Conservation (phyloP, 805 yeast genomes). For the Candida krabiensis region DNA sequence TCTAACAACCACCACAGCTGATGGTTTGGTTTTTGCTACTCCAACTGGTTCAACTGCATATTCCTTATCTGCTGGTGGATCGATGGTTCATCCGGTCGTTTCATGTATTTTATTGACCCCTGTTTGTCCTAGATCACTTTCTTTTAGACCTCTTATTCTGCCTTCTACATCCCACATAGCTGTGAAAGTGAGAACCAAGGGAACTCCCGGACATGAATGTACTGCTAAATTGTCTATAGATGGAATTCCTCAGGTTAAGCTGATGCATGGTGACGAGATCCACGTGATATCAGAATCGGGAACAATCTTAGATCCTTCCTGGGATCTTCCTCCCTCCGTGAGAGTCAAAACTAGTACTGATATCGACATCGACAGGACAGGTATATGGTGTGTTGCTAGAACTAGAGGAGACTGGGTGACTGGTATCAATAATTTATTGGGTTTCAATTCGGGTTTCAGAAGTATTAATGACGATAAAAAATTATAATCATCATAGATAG, state of each 20-base stretch:
- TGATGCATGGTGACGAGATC: conserved; percentile 76
- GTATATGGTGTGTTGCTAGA: conserved; percentile 86
- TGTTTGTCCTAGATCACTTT: conserved; percentile 85
- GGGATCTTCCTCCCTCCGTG: conserved; percentile 40
- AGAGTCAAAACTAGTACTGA: conserved; percentile 5
- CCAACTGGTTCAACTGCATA: conserved; percentile 98
- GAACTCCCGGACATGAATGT: conserved; percentile 22
- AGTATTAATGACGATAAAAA: conserved; percentile 27
- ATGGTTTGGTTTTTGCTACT: conserved; percentile 81
- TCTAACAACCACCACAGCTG: conserved; percentile 88
- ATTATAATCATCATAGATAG: conserved; percentile 1
- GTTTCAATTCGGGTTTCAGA: conserved; percentile 84
- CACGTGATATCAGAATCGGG: conserved; percentile 69
- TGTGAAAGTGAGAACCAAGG: conserved; percentile 55
- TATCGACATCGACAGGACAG: conserved; percentile 36
- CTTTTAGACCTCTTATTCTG: conserved; percentile 84
- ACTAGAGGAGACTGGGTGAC: conserved; percentile 88
- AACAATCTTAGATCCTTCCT: conserved; percentile 53
- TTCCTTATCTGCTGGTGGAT: conserved; percentile 86
- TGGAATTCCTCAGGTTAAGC: conserved; percentile 72
- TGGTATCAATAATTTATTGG: conserved; percentile 83
- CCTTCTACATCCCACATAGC: conserved; percentile 77
- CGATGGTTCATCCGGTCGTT: conserved; percentile 87
- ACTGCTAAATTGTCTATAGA: conserved; percentile 72
- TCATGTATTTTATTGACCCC: conserved; percentile 84